phyloP scores from a whole-genome alignment of 2,329 filamentous ascomycete genomes.

The Paecilomyces sp. region DNA sequence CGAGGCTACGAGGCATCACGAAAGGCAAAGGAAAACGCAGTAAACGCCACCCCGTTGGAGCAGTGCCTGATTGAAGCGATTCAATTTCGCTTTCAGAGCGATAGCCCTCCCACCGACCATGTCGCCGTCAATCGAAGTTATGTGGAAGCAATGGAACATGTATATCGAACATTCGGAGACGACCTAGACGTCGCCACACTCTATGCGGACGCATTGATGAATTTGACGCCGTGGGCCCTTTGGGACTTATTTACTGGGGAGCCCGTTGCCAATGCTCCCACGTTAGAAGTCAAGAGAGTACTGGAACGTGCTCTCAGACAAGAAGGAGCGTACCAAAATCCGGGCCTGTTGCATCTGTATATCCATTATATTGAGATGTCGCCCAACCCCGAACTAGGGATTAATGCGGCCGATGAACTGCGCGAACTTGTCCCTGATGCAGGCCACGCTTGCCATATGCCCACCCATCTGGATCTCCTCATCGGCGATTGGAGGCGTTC shows the following conservation, averaged over 20 bases:
- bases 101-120: constrained; percentile 41
- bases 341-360: constrained; percentile 67
- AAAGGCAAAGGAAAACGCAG: constrained; percentile 35
- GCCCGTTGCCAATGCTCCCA: constrained; percentile 49
- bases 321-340: constrained; percentile 49
- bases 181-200: constrained; percentile 59
- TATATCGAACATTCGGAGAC: constrained; percentile 46
- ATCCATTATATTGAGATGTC: constrained; percentile 78
- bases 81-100: constrained; percentile 50
- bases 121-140: constrained; percentile 51
- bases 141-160: constrained; percentile 52
- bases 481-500: constrained; percentile 61
- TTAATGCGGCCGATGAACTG: constrained; percentile 54
- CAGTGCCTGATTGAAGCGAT: constrained; percentile 57
- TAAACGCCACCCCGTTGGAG: constrained; percentile 45
- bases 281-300: constrained; percentile 51
- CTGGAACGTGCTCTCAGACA: constrained; percentile 53
- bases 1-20: constrained; percentile 38
- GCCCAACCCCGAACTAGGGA: constrained; percentile 52
- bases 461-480: constrained; percentile 64
- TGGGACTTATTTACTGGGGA: constrained; percentile 56
- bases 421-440: constrained; percentile 58
- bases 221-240: constrained; percentile 57
- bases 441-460: constrained; percentile 67
- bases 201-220: constrained; percentile 60